Evolutionary conservation across 345 rosid genomes (phyloP).

Genomic region (Heritiera littoralis): DNA sequence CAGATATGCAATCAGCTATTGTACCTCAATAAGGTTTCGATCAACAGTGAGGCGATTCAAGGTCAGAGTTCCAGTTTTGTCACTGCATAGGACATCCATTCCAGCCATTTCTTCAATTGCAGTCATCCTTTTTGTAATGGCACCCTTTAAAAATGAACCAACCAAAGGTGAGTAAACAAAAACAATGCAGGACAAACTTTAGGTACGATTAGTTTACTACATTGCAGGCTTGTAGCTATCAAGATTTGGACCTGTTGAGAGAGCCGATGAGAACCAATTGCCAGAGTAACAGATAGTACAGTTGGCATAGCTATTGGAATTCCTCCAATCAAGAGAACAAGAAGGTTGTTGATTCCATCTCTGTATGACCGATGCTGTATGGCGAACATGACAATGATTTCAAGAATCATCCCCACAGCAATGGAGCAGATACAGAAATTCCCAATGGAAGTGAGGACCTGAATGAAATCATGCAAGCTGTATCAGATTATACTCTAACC

Average conservation of each 20-base stretch:
- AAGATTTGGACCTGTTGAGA: conserved; percentile 74
- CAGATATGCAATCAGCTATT: conserved; percentile 6
- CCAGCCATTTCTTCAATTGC: conserved; percentile 99
- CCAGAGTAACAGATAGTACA: conserved; percentile 90
- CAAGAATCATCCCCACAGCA: conserved; percentile 89
- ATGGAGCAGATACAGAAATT: conserved; percentile 99
- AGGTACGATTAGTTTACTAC: not conserved
- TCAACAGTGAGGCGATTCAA: conserved; percentile 92
- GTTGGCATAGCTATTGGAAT: conserved; percentile 99
- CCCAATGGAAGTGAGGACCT: conserved; percentile 95
- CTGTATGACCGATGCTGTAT: conserved; percentile 80
- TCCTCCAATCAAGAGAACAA: conserved; percentile 94
- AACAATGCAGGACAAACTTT: not conserved
- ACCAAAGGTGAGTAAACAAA: conserved; percentile 9
- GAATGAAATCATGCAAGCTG: conserved; percentile 19
- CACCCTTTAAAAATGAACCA: conserved; percentile 56
- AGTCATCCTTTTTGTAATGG: conserved; percentile 98
- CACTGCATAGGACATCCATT: conserved; percentile 98
- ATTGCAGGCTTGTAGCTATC: conserved; percentile 5
- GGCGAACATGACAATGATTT: conserved; percentile 94
- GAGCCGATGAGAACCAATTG: conserved; percentile 93
- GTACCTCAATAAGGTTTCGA: conserved; percentile 85
- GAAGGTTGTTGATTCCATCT: conserved; percentile 93
- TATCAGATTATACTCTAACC: conserved; percentile 17
- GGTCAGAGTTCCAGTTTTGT: conserved; percentile 98